These are phyloP conservation scores for Vigna unguiculata DNA, from an alignment of 306 rosid genomes.

Conservation along the genomic window DNA sequence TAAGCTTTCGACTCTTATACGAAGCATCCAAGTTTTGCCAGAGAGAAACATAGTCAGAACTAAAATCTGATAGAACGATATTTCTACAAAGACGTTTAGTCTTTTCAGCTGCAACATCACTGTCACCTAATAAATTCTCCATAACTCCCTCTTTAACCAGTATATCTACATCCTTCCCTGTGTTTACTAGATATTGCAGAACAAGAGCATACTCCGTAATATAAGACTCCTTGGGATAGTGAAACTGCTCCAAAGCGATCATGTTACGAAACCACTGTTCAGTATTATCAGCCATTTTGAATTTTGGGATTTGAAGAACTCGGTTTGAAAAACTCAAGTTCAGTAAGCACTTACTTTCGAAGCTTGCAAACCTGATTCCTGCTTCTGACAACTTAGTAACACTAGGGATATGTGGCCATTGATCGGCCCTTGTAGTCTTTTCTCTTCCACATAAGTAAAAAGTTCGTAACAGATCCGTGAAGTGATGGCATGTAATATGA, in stretches of 20 bases:
- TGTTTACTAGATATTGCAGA: conserved; percentile 44
- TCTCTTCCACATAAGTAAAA: conserved; percentile 6
- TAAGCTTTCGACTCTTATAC: no score
- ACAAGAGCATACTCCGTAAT: conserved; percentile 39
- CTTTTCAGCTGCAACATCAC: no score
- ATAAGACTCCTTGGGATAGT: conserved; percentile 19
- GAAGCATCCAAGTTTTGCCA: no score
- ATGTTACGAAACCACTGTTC: conserved; percentile 43
- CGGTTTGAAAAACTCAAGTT: conserved; percentile 30
- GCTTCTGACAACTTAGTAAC: conserved; percentile 44
- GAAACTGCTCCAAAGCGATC: conserved; percentile 54
- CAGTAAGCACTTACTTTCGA: background rate
- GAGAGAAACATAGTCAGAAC: no score
- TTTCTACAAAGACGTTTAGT: no score
- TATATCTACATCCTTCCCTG: conserved; percentile 41
- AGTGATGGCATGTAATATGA: conserved; percentile 15
- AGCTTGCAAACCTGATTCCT: conserved; percentile 36
- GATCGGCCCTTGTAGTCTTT: no score
- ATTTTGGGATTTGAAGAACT: conserved; percentile 43
- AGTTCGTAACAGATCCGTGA: conserved; percentile 47
- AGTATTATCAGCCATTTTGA: conserved; percentile 40
- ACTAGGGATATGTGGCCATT: background rate
- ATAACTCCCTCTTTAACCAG: conserved; percentile 5
- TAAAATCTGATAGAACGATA: no score
- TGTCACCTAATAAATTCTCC: no score